Evolutionary conservation across 805 yeast species (phyloP).

Genomic region (Suhomyces sp.): DNA sequence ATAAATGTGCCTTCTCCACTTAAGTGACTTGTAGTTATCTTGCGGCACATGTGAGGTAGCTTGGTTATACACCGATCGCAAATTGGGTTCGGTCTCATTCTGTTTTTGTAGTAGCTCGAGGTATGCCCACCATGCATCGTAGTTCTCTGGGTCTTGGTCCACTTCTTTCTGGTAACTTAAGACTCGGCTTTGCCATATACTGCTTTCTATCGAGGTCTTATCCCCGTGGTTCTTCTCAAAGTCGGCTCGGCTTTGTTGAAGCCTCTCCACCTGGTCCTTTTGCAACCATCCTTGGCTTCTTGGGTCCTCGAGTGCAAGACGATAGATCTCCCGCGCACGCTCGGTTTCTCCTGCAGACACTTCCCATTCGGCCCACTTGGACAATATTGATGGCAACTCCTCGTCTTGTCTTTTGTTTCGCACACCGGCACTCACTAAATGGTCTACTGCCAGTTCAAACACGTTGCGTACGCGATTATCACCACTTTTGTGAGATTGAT

Average conservation of each 20-base stretch:
- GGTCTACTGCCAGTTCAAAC: slow-evolving; percentile 63
- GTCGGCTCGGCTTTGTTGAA: slow-evolving; percentile 41
- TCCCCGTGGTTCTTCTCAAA: slow-evolving; percentile 69
- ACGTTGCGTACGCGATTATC: slow-evolving; percentile 50
- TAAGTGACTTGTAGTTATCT: slow-evolving; percentile 23
- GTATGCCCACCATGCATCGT: slow-evolving; percentile 83
- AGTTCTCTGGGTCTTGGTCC: slow-evolving; percentile 49
- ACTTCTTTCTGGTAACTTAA: slow-evolving; percentile 52
- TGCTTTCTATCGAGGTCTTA: slow-evolving; percentile 48
- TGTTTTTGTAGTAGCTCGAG: slow-evolving; percentile 48
- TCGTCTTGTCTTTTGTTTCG: slow-evolving; percentile 15
- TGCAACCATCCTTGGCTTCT: slow-evolving; percentile 20
- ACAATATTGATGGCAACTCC: slow-evolving; percentile 35
- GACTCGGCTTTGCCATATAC: slow-evolving; percentile 53
- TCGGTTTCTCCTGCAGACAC: slow-evolving; percentile 55
- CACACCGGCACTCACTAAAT: slow-evolving; percentile 18
- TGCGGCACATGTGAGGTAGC: slow-evolving; percentile 43
- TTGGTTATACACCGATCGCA: slow-evolving; percentile 39
- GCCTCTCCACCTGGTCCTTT: slow-evolving; percentile 19
- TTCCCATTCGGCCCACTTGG: slow-evolving; percentile 73
- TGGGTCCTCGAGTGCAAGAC: slow-evolving; percentile 38
- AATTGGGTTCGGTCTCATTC: slow-evolving; percentile 6
- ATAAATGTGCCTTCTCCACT: slow-evolving; percentile 69
- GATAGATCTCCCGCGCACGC: slow-evolving; percentile 58
- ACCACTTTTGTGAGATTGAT: background rate